These are phyloP conservation scores for Acer saccharum DNA, from an alignment of 345 rosid genomes.

Conservation along the genomic window DNA sequence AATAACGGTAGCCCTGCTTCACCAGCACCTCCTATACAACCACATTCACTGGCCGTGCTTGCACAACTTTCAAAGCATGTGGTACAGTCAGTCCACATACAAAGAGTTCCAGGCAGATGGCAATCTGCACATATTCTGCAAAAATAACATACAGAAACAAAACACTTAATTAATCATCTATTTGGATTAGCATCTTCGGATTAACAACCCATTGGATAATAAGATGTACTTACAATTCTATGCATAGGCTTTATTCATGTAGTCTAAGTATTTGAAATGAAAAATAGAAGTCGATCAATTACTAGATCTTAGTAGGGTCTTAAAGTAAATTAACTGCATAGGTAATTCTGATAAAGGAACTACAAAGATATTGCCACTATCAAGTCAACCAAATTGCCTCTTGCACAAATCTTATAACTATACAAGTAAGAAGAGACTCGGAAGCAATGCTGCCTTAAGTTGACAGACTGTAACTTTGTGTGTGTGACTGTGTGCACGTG, in stretches of 20 bases:
- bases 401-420: background rate
- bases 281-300: background rate
- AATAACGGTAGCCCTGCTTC: conserved; percentile 94
- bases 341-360: background rate
- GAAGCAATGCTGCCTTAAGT: background rate
- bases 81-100: conserved; percentile 99
- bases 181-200: background rate
- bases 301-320: background rate
- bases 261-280: background rate
- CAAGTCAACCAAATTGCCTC: background rate
- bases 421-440: too few species aligned
- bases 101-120: conserved; percentile 96
- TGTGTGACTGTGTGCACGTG: too few species aligned
- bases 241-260: background rate
- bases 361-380: background rate
- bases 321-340: background rate
- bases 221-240: background rate
- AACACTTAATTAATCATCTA: background rate
- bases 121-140: conserved; percentile 97
- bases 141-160: conserved; percentile 10
- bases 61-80: conserved; percentile 97
- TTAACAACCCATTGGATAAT: background rate
- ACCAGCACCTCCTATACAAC: conserved; percentile 98
- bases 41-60: conserved; percentile 89
- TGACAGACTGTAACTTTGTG: too few species aligned